phyloP scores from a whole-genome alignment of 441 rosid genomes.

The Metrosideros polymorpha region DNA sequence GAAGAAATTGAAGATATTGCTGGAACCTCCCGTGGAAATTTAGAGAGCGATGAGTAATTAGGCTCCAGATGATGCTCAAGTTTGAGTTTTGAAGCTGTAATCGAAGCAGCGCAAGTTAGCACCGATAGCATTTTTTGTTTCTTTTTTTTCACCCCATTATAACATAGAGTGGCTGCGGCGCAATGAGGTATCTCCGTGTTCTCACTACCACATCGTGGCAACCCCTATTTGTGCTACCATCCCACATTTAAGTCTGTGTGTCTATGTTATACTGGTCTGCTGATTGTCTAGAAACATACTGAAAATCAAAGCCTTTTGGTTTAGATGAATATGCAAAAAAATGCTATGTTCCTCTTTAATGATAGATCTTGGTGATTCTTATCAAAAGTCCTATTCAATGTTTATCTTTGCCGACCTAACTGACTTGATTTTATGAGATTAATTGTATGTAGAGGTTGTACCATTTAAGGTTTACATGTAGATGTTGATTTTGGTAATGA shows the following conservation, averaged over 20 bases:
- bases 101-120: not conserved
- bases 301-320: not conserved
- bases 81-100: not conserved
- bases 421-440: not conserved
- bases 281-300: not conserved
- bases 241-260: not conserved
- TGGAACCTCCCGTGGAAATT: not conserved
- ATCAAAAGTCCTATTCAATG: not conserved
- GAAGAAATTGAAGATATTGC: not conserved
- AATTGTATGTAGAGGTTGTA: not conserved
- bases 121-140: not conserved
- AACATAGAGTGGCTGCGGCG: not conserved
- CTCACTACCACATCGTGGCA: not conserved
- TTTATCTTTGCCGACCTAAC: not conserved
- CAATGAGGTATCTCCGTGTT: not conserved
- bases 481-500: not conserved
- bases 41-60: not conserved
- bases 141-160: not conserved
- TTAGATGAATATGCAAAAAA: not conserved
- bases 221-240: not conserved
- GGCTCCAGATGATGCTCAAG: not conserved
- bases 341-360: not conserved
- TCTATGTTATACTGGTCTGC: not conserved
- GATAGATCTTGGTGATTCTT: not conserved
- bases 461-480: not conserved